Percentiles rank a stretch among this genome's conserved stretches.
Evolutionary conservation across 345 rosid species (phyloP).

Genomic region (Cardamine occulta): DNA sequence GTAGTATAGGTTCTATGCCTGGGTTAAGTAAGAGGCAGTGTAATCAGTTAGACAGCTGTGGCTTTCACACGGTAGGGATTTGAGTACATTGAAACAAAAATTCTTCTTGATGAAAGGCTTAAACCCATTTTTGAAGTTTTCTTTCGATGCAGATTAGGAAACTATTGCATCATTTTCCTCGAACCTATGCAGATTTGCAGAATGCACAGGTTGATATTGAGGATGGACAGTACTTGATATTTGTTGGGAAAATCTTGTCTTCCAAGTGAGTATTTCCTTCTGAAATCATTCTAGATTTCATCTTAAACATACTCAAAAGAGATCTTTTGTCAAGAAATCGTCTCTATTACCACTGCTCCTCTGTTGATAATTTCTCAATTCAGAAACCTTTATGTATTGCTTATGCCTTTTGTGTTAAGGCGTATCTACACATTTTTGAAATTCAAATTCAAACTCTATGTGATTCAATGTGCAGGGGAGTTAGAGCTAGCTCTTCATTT

Average conservation of each 20-base stretch:
- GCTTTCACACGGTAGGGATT: conserved; percentile 79
- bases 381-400: conserved; percentile 5
- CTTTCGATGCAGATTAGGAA: conserved; percentile 65
- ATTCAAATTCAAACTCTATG: conserved; percentile 17
- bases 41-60: conserved; percentile 66
- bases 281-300: background rate
- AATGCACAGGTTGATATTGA: conserved; percentile 74
- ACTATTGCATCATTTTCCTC: conserved; percentile 88
- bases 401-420: conserved; percentile 7
- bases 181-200: conserved; percentile 89
- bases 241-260: conserved; percentile 74
- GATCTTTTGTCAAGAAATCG: background rate
- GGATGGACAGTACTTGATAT: conserved; percentile 90
- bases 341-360: background rate
- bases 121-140: conserved; percentile 31
- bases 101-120: conserved; percentile 28
- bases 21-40: conserved; percentile 71
- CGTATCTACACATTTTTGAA: conserved; percentile 1
- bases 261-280: conserved; percentile 62
- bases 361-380: conserved; percentile 4
- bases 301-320: background rate
- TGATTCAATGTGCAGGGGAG: conserved; percentile 60
- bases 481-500: conserved; percentile 66
- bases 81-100: conserved; percentile 7
- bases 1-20: conserved; percentile 57